A percentile compares a stretch with the other conserved stretches of the same genome.
Evolutionary conservation across 352 stramenopile species (phyloP).

Genomic region (Pythium aphanidermatum): DNA sequence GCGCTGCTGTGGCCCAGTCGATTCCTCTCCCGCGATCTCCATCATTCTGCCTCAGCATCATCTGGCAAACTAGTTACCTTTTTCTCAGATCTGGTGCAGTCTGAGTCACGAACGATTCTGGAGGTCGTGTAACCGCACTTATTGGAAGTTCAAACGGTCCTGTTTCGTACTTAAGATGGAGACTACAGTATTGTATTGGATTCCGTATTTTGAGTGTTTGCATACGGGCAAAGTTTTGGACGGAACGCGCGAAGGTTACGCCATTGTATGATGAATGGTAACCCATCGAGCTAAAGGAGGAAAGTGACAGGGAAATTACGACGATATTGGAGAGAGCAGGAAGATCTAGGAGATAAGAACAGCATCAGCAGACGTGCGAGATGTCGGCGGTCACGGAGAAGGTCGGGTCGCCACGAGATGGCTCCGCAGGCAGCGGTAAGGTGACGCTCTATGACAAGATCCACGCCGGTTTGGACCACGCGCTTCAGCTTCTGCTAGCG

Average conservation of each 20-base stretch:
- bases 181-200: not conserved
- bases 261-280: not conserved
- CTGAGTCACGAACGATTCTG: no score
- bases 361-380: not conserved
- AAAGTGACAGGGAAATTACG: not conserved
- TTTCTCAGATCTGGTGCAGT: no score
- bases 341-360: not conserved
- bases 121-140: no score
- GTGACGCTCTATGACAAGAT: slow-evolving; percentile 36
- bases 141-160: no score
- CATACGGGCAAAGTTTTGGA: not conserved
- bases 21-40: no score
- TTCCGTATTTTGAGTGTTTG: slow-evolving; percentile 5
- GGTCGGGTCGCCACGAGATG: slow-evolving; percentile 3
- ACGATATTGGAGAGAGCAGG: not conserved
- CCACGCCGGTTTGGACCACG: slow-evolving; percentile 46
- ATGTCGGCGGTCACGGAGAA: not conserved
- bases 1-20: no score
- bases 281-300: not conserved
- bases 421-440: no score
- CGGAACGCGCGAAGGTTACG: not conserved
- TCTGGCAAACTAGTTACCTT: no score
- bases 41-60: no score
- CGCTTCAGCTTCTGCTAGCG: slow-evolving; percentile 24
- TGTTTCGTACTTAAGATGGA: slow-evolving; percentile 2